Conservation (phyloP, 2,329 filamentous ascomycete genomes). For the Sphaerulina vaccinii region DNA sequence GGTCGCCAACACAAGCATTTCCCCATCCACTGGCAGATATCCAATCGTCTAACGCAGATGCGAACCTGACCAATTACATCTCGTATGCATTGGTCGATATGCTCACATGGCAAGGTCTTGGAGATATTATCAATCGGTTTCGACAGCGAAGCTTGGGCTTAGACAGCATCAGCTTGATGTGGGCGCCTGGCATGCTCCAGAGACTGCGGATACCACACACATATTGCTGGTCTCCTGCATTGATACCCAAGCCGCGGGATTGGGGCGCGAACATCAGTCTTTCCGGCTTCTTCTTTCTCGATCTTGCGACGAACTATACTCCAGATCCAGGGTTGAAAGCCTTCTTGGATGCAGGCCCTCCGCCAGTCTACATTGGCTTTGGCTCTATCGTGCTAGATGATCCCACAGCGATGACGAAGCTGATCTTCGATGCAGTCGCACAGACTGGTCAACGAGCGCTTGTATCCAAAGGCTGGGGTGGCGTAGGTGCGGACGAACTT, state of each 20-base stretch:
- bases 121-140: slow-evolving; percentile 88
- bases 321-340: slow-evolving; percentile 64
- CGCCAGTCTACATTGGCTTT: slow-evolving; percentile 80
- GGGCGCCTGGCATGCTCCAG: slow-evolving; percentile 76
- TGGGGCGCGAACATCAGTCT: slow-evolving; percentile 72
- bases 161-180: slow-evolving; percentile 74
- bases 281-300: slow-evolving; percentile 74
- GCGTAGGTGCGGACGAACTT: slow-evolving; percentile 43
- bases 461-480: slow-evolving; percentile 57
- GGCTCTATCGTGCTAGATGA: slow-evolving; percentile 80
- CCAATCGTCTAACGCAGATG: slow-evolving; percentile 70
- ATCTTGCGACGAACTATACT: slow-evolving; percentile 63
- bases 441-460: slow-evolving; percentile 52
- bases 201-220: slow-evolving; percentile 79
- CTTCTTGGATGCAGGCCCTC: slow-evolving; percentile 67
- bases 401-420: slow-evolving; percentile 65
- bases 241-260: slow-evolving; percentile 76
- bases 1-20: slow-evolving; percentile 81
- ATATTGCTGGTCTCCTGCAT: slow-evolving; percentile 84
- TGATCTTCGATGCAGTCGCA: slow-evolving; percentile 70
- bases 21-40: slow-evolving; percentile 85
- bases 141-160: slow-evolving; percentile 71
- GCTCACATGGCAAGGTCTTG: slow-evolving; percentile 89
- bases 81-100: slow-evolving; percentile 84
- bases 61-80: slow-evolving; percentile 75